Evolutionary conservation across 2,329 filamentous ascomycete genomes (phyloP).

Genomic region (Didymella exigua): DNA sequence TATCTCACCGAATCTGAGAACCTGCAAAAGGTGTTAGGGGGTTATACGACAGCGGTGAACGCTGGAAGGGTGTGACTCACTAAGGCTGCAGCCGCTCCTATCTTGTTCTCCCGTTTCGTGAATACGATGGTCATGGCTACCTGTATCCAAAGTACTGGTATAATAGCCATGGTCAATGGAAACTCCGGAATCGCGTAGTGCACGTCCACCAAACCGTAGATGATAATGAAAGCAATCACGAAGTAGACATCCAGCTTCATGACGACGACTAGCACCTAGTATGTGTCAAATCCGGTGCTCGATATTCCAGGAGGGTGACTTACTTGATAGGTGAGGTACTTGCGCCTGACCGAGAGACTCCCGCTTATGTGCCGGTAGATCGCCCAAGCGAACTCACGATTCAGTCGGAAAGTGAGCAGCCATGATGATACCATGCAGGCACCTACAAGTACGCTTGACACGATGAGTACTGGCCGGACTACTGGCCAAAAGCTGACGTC

Average conservation of each 20-base stretch:
- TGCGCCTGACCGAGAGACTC: slow-evolving; percentile 11
- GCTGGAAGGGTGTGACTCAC: slow-evolving; percentile 14
- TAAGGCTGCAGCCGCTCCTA: slow-evolving; percentile 20
- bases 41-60: neutral
- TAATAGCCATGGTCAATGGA: slow-evolving; percentile 30
- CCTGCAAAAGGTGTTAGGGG: neutral
- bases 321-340: slow-evolving; percentile 23
- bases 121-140: slow-evolving; percentile 19
- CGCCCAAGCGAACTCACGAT: slow-evolving; percentile 25
- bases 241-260: slow-evolving; percentile 30
- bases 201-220: slow-evolving; percentile 29
- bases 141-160: slow-evolving; percentile 25
- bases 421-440: slow-evolving; percentile 12
- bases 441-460: slow-evolving; percentile 3
- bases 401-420: slow-evolving; percentile 14
- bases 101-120: slow-evolving; percentile 17
- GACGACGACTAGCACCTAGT: slow-evolving; percentile 25
- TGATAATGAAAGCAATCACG: slow-evolving; percentile 26
- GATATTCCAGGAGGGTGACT: neutral
- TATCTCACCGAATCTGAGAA: slow-evolving; percentile 23
- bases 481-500: slow-evolving; percentile 14
- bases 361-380: slow-evolving; percentile 24
- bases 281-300: neutral
- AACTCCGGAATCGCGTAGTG: slow-evolving; percentile 32
- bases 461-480: slow-evolving; percentile 9